Evolutionary conservation across 768 basidiomycete species (phyloP).

Genomic region (Pisolithus albus): DNA sequence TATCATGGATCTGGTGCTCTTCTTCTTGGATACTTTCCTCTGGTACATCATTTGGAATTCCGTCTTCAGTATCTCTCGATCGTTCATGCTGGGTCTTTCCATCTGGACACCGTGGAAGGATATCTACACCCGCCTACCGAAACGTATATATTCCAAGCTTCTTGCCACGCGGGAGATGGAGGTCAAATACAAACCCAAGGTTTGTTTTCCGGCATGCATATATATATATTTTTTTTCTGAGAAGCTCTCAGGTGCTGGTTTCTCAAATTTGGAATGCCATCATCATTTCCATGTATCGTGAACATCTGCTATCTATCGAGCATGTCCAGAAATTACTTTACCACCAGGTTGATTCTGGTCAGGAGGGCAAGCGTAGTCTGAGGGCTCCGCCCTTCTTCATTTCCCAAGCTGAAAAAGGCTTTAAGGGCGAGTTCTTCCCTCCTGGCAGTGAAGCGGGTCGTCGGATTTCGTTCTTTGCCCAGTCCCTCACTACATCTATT

Average conservation of each 20-base stretch:
- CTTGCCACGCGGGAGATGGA: constrained; percentile 94
- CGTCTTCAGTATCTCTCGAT: constrained; percentile 81
- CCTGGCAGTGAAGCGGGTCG: constrained; percentile 92
- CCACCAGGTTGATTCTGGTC: constrained; percentile 85
- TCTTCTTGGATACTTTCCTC: constrained; percentile 98
- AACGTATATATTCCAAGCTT: constrained; percentile 94
- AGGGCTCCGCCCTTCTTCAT: constrained; percentile 98
- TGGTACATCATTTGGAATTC: constrained; percentile 99
- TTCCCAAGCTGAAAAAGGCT: constrained; percentile 82
- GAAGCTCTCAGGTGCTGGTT: constrained; percentile 67
- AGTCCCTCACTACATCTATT: constrained; percentile 91
- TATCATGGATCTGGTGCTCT: constrained; percentile 93
- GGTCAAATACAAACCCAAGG: constrained; percentile 98
- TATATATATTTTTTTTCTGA: background rate
- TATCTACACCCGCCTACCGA: constrained; percentile 92
- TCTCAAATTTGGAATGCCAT: constrained; percentile 99
- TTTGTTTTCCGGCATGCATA: constrained; percentile 24
- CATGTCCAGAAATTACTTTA: constrained; percentile 98
- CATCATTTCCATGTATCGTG: constrained; percentile 99
- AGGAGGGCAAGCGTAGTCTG: constrained; percentile 83
- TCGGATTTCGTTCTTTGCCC: constrained; percentile 97
- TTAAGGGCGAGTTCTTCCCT: constrained; percentile 90
- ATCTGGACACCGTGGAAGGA: constrained; percentile 99
- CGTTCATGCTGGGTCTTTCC: constrained; percentile 85
- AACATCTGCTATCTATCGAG: constrained; percentile 96